Evolutionary conservation across 306 rosid genomes (phyloP), one percentile per base, ranked within the genome.

Genomic region (Hippophae rhamnoides): DNA sequence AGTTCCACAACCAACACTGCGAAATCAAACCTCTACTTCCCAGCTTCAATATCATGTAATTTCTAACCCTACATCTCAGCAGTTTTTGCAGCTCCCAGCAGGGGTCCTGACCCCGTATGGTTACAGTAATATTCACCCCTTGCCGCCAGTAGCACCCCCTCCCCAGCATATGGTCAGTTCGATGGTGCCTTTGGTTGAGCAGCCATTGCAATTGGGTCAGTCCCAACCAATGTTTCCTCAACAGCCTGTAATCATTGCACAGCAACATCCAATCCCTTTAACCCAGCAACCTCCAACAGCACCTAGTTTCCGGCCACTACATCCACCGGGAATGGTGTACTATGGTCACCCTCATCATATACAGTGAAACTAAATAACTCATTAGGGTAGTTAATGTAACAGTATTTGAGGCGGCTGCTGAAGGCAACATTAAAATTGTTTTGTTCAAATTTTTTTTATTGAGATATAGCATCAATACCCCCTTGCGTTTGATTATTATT

Each of bases 271-370:
- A 6, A 43, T 79, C 58, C 70, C 83, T 11, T 49, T 76, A 55
- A 40, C 69, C 0, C 85, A 79, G 71, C 85, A 71, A 52, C 75
- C 75, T 58, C 85, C 82, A 0, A 74, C 72, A n/a, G 80, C 85
- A 8, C 97, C 94, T 50, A 74, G 78, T 76, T 90, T 90, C 69
- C 84, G 82, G 75, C 86, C 95, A 7, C 86, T 81, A 74, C 95
- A 81, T 64, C 90, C 89, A 3, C 86, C 94, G 0, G 90, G 89
- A 72, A 79, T 82, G 81, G 88, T 81, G 61, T 90, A 81, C 71
- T 86, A 78, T 66, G 75, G 84, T 56, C 80, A 78, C 63, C 78
- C 74, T 44, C 90, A 72, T 44, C 82, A 74, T 66, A 78, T 92
- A 60, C 78, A 69, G 44, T 82, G 75, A 80, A 65, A 65, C 54